These are phyloP conservation scores for Babesia bovis DNA, from an alignment of 169 alveolate genomes.

Conservation along the genomic window DNA sequence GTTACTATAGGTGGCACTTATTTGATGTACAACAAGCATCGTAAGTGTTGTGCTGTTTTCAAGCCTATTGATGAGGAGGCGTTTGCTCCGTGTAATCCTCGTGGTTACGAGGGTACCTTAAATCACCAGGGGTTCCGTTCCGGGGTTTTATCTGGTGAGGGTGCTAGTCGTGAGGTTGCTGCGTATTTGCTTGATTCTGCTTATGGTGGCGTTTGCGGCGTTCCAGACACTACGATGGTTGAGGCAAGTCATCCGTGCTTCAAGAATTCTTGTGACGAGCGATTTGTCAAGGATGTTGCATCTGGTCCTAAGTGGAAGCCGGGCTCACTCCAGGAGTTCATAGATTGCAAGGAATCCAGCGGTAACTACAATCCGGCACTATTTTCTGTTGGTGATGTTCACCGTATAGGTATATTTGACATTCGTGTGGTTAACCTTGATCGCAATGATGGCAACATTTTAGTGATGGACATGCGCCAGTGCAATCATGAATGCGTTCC, in stretches of 20 bases:
- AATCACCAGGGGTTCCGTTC: slow-evolving; percentile 92
- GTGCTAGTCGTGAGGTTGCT: slow-evolving; percentile 98
- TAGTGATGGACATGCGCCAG: slow-evolving; percentile 81
- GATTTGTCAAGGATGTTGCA: slow-evolving; percentile 55
- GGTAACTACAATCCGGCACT: slow-evolving; percentile 92
- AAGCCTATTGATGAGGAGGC: slow-evolving; percentile 99
- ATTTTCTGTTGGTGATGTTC: slow-evolving; percentile 93
- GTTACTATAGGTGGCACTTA: slow-evolving; percentile 90
- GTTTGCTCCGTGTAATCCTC: slow-evolving; percentile 96
- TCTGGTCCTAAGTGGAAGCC: slow-evolving; percentile 82
- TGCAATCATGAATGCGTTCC: slow-evolving; percentile 57
- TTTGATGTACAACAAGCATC: slow-evolving; percentile 84
- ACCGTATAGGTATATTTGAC: slow-evolving; percentile 94
- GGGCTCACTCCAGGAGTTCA: slow-evolving; percentile 87
- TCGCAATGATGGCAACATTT: slow-evolving; percentile 96
- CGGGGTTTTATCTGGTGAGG: slow-evolving; percentile 96
- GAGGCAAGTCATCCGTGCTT: slow-evolving; percentile 94
- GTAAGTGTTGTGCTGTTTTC: slow-evolving; percentile 91
- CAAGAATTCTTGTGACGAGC: slow-evolving; percentile 74
- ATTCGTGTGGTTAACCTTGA: slow-evolving; percentile 95
- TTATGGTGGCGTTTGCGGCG: slow-evolving; percentile 86
- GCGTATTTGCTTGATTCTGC: slow-evolving; percentile 92
- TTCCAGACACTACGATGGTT: slow-evolving; percentile 96
- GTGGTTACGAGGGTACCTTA: slow-evolving; percentile 93
- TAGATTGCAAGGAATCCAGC: slow-evolving; percentile 88